Conservation (phyloP, 2,329 filamentous ascomycete genomes). For the Rachicladosporium sp. region DNA sequence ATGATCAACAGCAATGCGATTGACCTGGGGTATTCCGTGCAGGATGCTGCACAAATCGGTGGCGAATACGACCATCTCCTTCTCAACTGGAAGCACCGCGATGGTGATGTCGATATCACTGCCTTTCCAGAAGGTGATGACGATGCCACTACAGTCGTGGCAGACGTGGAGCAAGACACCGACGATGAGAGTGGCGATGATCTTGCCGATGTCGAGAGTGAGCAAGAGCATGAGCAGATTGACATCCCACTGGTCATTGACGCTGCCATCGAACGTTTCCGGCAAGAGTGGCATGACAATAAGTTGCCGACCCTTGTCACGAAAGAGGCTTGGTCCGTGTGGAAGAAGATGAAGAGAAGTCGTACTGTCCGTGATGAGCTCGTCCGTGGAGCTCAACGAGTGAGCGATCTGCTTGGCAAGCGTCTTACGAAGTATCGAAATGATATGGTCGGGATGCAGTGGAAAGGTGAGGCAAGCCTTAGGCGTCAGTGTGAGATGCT, state of each 20-base stretch:
- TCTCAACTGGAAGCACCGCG: conserved; percentile 11
- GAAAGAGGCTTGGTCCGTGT: conserved; percentile 49
- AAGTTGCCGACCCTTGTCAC: conserved; percentile 44
- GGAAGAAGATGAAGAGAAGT: conserved; percentile 43
- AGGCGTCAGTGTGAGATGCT: conserved; percentile 48
- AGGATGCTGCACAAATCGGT: conserved; percentile 6
- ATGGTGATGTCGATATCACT: conserved; percentile 4
- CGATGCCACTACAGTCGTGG: conserved; percentile 6
- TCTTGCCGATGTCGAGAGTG: conserved; percentile 38
- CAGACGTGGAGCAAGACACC: conserved; percentile 4
- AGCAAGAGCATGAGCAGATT: conserved; percentile 23
- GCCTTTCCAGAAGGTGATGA: conserved; percentile 19
- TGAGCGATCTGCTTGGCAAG: conserved; percentile 32
- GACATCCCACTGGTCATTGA: conserved; percentile 44
- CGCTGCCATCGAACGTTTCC: conserved; percentile 39
- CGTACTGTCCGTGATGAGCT: conserved; percentile 27
- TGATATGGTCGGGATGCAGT: conserved; percentile 37
- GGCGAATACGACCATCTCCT: conserved; percentile 18
- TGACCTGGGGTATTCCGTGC: conserved; percentile 5
- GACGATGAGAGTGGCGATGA: conserved; percentile 21
- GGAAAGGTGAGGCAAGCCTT: conserved; percentile 31
- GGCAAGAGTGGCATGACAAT: conserved; percentile 44
- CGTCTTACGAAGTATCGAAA: conserved; percentile 46
- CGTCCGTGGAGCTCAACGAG: conserved; percentile 33
- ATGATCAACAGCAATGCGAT: conserved; percentile 10